A percentile compares a stretch with the other conserved stretches of the same genome.
phyloP scores from a whole-genome alignment of 2,329 filamentous ascomycete genomes.

The Septoria linicola region DNA sequence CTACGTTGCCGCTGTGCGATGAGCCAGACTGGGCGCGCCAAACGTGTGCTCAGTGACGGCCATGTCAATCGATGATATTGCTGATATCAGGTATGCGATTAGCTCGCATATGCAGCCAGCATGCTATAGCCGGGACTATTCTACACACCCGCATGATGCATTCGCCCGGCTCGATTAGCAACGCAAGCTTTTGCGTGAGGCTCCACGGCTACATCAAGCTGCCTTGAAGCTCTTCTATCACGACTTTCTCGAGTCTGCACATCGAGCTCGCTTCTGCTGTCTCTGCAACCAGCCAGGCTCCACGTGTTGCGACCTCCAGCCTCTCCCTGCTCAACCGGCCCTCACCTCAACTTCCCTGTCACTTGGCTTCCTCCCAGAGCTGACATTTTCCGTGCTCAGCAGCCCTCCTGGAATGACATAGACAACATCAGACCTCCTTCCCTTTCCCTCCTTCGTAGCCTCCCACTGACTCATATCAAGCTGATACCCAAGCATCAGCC shows the following conservation, averaged over 20 bases:
- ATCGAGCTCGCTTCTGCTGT: no score
- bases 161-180: background rate
- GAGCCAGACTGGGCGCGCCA: no score
- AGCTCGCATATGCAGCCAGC: background rate
- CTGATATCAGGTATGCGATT: background rate
- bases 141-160: background rate
- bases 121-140: background rate
- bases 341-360: slow-evolving; percentile 8
- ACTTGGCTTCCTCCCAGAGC: slow-evolving; percentile 2
- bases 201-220: no score
- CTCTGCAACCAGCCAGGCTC: no score
- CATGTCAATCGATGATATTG: background rate
- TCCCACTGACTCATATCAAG: slow-evolving; percentile 55
- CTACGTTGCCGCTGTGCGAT: no score
- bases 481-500: slow-evolving; percentile 62
- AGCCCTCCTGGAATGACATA: slow-evolving; percentile 63
- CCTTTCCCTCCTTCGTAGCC: slow-evolving; percentile 33
- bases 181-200: background rate
- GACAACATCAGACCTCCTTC: slow-evolving; percentile 50
- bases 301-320: background rate
- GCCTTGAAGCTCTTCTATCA: no score
- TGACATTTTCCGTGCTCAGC: slow-evolving; percentile 58
- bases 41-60: background rate
- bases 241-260: no score
- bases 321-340: background rate